Evolutionary conservation across 129 eudicot genomes (phyloP).

Genomic region (Arctium lappa): DNA sequence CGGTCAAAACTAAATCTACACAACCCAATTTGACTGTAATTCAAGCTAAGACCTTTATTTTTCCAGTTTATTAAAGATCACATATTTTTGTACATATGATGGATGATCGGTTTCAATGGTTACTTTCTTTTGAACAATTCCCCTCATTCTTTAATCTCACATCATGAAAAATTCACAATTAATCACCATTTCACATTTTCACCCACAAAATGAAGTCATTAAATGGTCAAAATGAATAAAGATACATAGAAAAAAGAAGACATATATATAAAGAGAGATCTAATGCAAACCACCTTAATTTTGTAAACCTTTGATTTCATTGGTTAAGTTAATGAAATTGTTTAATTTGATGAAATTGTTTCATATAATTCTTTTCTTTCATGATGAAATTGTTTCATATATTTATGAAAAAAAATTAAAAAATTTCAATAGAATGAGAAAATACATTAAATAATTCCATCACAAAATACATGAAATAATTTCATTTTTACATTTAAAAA

Average conservation of each 20-base stretch:
- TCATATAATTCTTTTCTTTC: too few relatives aligned
- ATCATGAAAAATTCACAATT: neutral
- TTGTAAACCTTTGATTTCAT: too few relatives aligned
- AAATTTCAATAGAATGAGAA: too few relatives aligned
- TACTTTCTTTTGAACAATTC: neutral
- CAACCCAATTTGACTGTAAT: neutral
- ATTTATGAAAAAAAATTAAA: too few relatives aligned
- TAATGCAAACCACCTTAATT: too few relatives aligned
- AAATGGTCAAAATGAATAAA: neutral
- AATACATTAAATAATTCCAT: too few relatives aligned
- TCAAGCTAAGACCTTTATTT: neutral
- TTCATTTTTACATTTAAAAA: too few relatives aligned
- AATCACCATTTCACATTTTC: neutral
- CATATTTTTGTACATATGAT: neutral
- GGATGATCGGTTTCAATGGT: neutral
- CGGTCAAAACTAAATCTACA: neutral
- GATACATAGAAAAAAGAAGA: neutral
- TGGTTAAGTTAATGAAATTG: too few relatives aligned
- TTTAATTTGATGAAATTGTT: too few relatives aligned
- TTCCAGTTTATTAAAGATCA: neutral
- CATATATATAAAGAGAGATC: too few relatives aligned
- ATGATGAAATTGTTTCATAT: too few relatives aligned
- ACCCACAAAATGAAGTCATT: constrained; percentile 1
- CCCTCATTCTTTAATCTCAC: neutral
- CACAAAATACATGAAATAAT: too few relatives aligned